A percentile compares a stretch with the other conserved stretches of the same genome.
phyloP scores from a whole-genome alignment of 2,329 filamentous ascomycete species.

The Moelleriella libera region DNA sequence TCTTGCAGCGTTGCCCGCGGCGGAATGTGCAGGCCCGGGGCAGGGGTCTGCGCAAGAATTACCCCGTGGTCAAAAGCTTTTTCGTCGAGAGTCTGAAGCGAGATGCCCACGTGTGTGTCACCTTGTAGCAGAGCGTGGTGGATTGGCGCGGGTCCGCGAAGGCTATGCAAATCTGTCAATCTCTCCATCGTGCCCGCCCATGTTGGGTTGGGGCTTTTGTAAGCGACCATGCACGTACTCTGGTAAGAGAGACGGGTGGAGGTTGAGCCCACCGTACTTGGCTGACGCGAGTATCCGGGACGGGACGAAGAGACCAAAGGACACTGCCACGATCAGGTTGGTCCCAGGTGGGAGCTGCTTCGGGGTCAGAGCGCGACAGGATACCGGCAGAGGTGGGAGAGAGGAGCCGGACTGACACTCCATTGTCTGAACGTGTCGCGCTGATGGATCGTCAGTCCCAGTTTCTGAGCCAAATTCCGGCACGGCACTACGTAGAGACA shows the following conservation, averaged over 20 bases:
- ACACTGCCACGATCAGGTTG: slow-evolving; percentile 82
- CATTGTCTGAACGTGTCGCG: slow-evolving; percentile 74
- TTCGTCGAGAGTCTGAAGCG: slow-evolving; percentile 74
- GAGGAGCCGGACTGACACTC: slow-evolving; percentile 38
- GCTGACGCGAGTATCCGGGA: slow-evolving; percentile 53
- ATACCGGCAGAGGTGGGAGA: not conserved
- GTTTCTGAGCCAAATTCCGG: slow-evolving; percentile 44
- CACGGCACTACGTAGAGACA: slow-evolving; percentile 50
- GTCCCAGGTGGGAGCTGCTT: slow-evolving; percentile 42
- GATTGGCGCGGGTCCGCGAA: slow-evolving; percentile 75
- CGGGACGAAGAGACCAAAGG: slow-evolving; percentile 85
- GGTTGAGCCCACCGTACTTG: slow-evolving; percentile 77
- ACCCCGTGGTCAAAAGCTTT: slow-evolving; percentile 64
- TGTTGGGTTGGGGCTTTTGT: not conserved
- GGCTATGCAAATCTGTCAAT: slow-evolving; percentile 26
- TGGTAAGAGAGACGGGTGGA: slow-evolving; percentile 84
- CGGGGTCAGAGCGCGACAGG: not conserved
- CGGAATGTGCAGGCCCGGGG: slow-evolving; percentile 39
- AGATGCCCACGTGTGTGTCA: slow-evolving; percentile 53
- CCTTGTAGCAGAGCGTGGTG: slow-evolving; percentile 65
- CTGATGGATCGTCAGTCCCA: slow-evolving; percentile 57
- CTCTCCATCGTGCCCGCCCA: not conserved
- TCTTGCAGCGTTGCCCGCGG: slow-evolving; percentile 26
- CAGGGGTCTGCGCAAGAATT: slow-evolving; percentile 56
- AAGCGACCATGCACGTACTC: slow-evolving; percentile 36